Conservation (phyloP, 495 filamentous ascomycete species). For the Penicillium angulare region DNA sequence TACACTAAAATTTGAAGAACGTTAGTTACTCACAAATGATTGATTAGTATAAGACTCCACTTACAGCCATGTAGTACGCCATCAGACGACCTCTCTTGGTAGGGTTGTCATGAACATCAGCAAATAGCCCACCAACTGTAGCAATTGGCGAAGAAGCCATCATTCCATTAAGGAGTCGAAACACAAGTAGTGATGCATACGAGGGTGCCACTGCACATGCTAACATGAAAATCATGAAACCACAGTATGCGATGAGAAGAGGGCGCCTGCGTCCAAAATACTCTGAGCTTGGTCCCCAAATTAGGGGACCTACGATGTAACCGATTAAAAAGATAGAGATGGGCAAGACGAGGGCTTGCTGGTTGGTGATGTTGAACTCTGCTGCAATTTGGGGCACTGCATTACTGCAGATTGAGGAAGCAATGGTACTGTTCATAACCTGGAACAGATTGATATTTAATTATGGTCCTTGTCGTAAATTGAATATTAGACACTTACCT, state of each 20-base stretch:
- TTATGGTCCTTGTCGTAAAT: too few relatives aligned
- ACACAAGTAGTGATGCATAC: slow-evolving; percentile 62
- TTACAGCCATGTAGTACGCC: slow-evolving; percentile 66
- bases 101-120: slow-evolving; percentile 64
- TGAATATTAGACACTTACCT: slow-evolving; percentile 21
- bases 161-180: slow-evolving; percentile 63
- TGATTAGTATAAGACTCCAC: too few relatives aligned
- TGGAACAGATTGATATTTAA: too few relatives aligned
- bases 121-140: slow-evolving; percentile 67
- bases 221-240: slow-evolving; percentile 67
- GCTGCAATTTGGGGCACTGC: slow-evolving; percentile 55
- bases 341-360: slow-evolving; percentile 62
- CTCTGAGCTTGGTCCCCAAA: slow-evolving; percentile 69
- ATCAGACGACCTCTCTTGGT: slow-evolving; percentile 63
- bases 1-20: slow-evolving; percentile 40
- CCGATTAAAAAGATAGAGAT: slow-evolving; percentile 73
- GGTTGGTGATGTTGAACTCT: slow-evolving; percentile 57
- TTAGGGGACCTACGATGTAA: slow-evolving; percentile 60
- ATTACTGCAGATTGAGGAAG: slow-evolving; percentile 64
- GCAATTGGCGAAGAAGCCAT: slow-evolving; percentile 65
- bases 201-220: slow-evolving; percentile 65
- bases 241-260: slow-evolving; percentile 56
- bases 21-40: background rate
- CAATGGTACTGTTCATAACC: slow-evolving; percentile 75
- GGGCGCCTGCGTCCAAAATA: slow-evolving; percentile 62